Percentiles rank a stretch among this genome's conserved stretches.
phyloP scores from a whole-genome alignment of 768 basidiomycete genomes.

The Paxillus ammoniavirescens region DNA sequence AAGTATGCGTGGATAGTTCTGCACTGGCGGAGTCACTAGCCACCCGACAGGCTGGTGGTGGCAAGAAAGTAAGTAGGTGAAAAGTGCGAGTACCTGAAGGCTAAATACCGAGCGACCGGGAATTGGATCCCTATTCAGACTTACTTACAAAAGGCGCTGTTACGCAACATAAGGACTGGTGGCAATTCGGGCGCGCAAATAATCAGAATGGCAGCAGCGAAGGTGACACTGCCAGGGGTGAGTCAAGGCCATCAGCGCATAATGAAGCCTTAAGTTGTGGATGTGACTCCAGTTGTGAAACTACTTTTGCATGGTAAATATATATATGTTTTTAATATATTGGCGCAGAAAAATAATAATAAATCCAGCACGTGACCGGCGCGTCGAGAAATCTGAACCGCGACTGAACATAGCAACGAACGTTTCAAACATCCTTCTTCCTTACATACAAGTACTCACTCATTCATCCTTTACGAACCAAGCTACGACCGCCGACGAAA shows the following conservation, averaged over 20 bases:
- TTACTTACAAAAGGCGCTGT: conserved; percentile 4
- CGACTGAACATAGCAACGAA: conserved; percentile 11
- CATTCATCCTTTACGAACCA: neutral
- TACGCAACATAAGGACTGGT: conserved; percentile 20
- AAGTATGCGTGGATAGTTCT: neutral
- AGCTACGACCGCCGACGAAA: conserved; percentile 5
- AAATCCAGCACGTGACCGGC: conserved; percentile 27
- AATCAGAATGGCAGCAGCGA: neutral
- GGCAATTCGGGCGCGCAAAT: neutral
- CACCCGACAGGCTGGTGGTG: neutral
- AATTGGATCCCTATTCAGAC: conserved; percentile 19
- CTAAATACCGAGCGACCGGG: conserved; percentile 33
- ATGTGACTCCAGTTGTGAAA: no score
- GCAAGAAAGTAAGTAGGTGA: neutral
- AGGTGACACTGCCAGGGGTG: no score
- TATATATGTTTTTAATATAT: no score
- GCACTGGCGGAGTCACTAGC: neutral
- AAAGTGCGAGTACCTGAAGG: neutral
- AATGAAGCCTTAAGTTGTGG: no score
- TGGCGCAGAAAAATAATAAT: no score
- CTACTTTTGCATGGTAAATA: no score
- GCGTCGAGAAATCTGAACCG: conserved; percentile 33
- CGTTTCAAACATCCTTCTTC: neutral
- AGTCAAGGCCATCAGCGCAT: no score
- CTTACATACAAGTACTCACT: neutral